These are phyloP conservation scores for Hortiboletus campestris DNA, from an alignment of 768 basidiomycete genomes.

Conservation along the genomic window DNA sequence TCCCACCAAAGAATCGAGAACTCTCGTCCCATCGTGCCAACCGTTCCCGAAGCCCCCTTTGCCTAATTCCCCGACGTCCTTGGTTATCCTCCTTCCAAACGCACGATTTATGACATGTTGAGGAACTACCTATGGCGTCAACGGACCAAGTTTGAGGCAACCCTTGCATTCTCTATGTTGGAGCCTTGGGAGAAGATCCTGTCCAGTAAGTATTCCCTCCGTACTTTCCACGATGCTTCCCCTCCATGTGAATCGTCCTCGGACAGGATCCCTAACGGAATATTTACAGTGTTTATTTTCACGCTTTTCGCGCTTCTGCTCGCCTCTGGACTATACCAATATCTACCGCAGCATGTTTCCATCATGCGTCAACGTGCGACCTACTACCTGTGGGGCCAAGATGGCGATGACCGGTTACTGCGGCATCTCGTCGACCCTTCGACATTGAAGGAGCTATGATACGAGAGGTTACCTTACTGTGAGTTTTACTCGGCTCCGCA, in stretches of 20 bases:
- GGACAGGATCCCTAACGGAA: slow-evolving; percentile 6
- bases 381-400: slow-evolving; percentile 66
- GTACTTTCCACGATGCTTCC: background rate
- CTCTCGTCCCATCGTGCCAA: background rate
- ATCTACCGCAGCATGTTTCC: slow-evolving; percentile 57
- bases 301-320: slow-evolving; percentile 43
- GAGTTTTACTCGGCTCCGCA: slow-evolving; percentile 7
- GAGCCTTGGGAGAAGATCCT: slow-evolving; percentile 71
- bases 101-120: slow-evolving; percentile 26
- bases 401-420: slow-evolving; percentile 37
- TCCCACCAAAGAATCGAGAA: background rate
- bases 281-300: slow-evolving; percentile 41
- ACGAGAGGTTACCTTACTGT: slow-evolving; percentile 1
- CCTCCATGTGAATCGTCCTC: background rate
- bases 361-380: slow-evolving; percentile 53
- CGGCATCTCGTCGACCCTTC: slow-evolving; percentile 29
- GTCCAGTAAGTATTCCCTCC: slow-evolving; percentile 43
- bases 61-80: background rate
- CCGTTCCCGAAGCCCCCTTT: background rate
- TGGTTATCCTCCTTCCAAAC: background rate
- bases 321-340: slow-evolving; percentile 50
- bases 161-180: slow-evolving; percentile 58
- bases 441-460: slow-evolving; percentile 30
- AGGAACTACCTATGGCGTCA: slow-evolving; percentile 32
- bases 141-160: slow-evolving; percentile 44